phyloP scores from a whole-genome alignment of 805 yeast genomes.

The Pichia eremophila region DNA sequence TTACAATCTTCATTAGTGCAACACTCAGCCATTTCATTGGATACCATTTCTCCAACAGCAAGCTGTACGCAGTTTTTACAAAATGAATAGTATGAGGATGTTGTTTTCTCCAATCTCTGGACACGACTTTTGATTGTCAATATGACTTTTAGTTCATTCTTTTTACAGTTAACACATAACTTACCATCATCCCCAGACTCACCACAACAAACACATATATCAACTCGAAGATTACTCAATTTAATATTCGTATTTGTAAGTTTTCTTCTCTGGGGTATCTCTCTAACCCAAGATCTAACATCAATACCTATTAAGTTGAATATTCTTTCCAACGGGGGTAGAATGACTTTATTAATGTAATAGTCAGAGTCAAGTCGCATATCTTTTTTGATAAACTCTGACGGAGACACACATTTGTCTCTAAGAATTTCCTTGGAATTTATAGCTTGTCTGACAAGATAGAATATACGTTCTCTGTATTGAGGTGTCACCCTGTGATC shows the following conservation, averaged over 20 bases:
- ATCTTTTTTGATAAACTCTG: conserved; percentile 42
- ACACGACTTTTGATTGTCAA: conserved; percentile 23
- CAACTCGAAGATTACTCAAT: conserved; percentile 17
- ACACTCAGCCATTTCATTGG: conserved; percentile 16
- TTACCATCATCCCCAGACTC: conserved; percentile 1
- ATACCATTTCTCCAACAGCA: conserved; percentile 24
- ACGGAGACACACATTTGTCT: conserved; percentile 76
- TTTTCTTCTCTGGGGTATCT: conserved; percentile 40
- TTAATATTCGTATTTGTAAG: conserved; percentile 10
- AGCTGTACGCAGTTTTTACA: conserved; percentile 27
- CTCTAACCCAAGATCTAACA: conserved; percentile 64
- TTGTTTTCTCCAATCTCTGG: conserved; percentile 19
- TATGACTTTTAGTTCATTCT: conserved; percentile 29
- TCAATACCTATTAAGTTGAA: conserved; percentile 80
- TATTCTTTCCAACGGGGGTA: conserved; percentile 84
- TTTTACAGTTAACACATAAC: conserved; percentile 28
- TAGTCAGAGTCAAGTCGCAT: conserved; percentile 68
- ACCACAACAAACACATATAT: conserved; percentile 24
- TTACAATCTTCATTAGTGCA: conserved; percentile 64
- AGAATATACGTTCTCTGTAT: conserved; percentile 81
- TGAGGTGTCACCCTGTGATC: conserved; percentile 81
- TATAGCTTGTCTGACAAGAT: conserved; percentile 54
- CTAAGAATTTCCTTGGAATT: conserved; percentile 48
- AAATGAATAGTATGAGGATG: conserved; percentile 17
- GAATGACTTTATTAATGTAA: conserved; percentile 71